Evolutionary conservation across 2,329 filamentous ascomycete genomes (phyloP), one percentile per base, ranked within the genome.

Genomic region (Annulohypoxylon truncatum): DNA sequence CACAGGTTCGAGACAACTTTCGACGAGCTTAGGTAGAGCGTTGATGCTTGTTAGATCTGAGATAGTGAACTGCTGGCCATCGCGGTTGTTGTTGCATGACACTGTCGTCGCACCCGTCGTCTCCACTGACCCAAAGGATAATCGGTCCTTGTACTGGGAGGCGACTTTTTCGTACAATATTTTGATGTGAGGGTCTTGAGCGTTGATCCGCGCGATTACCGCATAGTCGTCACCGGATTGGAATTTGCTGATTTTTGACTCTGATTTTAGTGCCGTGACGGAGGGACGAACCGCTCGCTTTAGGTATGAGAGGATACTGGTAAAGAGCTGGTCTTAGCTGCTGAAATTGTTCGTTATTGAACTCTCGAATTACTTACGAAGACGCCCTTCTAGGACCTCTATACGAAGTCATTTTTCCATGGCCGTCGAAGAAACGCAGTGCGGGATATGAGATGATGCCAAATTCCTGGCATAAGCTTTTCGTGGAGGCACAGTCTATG

Each of bases 371-470:
- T 8, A 74, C 79, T 60, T 61, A 83, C 82, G 77, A 67, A 9
- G 75, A 64, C 0, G 80, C 76, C 46, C 74, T 80, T 18, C 82
- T 77, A 0, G 79, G 77, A 0, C 84, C 83, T 33, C 83, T 78
- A 68, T 85, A 85, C 52, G 80, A 72, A 9, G 69, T 73, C 48
- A 75, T 75, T 3, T 70, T 66, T 1, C 77, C 76, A 24, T 78
- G 73, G 2, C 73, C 71, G 38, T 77, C 77, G 62, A 82, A 82
- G 8, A 82, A 77, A 0, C 83, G 79, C 33, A 86, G 79, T 5
- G 83, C 77, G 2, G 83, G 83, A 63, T 82, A 84, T 0, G 83
- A 84, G 10, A 76, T 75, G 28, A 85, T 75, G 22, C 78, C 76
- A 47, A 78, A 73, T 24, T 81, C 77, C 51, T 75, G 67, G 69